Conservation (phyloP, 495 filamentous ascomycete genomes). For the Penicillium riverlandense region DNA sequence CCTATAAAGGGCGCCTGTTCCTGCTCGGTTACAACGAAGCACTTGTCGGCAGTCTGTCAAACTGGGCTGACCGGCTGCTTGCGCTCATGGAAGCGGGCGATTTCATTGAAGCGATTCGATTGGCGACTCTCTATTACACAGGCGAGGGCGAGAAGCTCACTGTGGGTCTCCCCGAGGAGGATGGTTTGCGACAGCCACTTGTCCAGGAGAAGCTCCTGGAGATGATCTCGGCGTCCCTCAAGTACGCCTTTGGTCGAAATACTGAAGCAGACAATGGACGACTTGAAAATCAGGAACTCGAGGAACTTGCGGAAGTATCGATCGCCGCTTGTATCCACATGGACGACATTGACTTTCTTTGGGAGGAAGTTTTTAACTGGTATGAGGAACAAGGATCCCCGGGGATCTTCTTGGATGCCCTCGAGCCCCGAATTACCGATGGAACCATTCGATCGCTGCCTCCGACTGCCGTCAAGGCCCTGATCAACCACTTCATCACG, state of each 20-base stretch:
- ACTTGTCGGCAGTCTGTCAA: slow-evolving; percentile 82
- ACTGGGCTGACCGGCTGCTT: slow-evolving; percentile 97
- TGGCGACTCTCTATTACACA: slow-evolving; percentile 87
- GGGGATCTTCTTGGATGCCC: slow-evolving; percentile 73
- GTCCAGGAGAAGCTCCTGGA: slow-evolving; percentile 85
- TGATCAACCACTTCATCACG: slow-evolving; percentile 71
- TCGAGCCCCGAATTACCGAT: slow-evolving; percentile 81
- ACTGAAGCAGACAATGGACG: slow-evolving; percentile 38
- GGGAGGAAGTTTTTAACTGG: slow-evolving; percentile 82
- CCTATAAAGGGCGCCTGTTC: slow-evolving; percentile 91
- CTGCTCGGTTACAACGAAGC: slow-evolving; percentile 85
- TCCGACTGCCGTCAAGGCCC: slow-evolving; percentile 75
- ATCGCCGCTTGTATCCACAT: slow-evolving; percentile 77
- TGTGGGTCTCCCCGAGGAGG: slow-evolving; percentile 85
- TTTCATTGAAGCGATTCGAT: slow-evolving; percentile 80
- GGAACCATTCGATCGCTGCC: slow-evolving; percentile 68
- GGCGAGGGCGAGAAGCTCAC: slow-evolving; percentile 87
- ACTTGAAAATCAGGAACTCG: slow-evolving; percentile 51
- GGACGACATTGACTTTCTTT: slow-evolving; percentile 71
- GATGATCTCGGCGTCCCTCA: slow-evolving; percentile 89
- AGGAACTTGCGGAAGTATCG: slow-evolving; percentile 73
- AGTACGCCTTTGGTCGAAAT: slow-evolving; percentile 73
- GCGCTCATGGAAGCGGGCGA: slow-evolving; percentile 94
- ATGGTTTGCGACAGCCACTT: slow-evolving; percentile 64
- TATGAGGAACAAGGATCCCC: slow-evolving; percentile 72